Percentiles rank a stretch among this genome's conserved stretches.
Conservation (phyloP, 495 filamentous ascomycete genomes). For the Platismatia glauca region DNA sequence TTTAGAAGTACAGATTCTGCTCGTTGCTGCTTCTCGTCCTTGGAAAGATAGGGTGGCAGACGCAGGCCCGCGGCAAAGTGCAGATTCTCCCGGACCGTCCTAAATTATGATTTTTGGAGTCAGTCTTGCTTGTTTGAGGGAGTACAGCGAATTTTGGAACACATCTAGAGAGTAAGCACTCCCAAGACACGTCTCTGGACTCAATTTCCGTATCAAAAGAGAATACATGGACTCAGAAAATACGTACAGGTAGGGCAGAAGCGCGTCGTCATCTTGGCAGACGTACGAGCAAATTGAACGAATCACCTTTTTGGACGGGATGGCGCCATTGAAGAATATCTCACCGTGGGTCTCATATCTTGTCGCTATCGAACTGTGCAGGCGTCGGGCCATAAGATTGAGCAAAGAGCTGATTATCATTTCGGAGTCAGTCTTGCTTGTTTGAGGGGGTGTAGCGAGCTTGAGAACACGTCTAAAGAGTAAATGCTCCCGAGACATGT, state of each 20-base stretch:
- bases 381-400: conserved; percentile 56
- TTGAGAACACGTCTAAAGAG: too few species aligned
- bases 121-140: too few species aligned
- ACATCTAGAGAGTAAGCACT: too few species aligned
- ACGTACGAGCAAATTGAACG: conserved; percentile 65
- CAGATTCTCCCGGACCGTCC: conserved; percentile 64
- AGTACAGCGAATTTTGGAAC: too few species aligned
- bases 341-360: conserved; percentile 47
- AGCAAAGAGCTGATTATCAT: too few species aligned
- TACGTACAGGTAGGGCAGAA: conserved; percentile 65
- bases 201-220: too few species aligned
- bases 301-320: conserved; percentile 54
- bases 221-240: too few species aligned
- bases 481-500: too few species aligned
- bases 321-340: conserved; percentile 58
- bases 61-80: conserved; percentile 58
- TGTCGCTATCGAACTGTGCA: conserved; percentile 47
- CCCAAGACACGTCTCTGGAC: too few species aligned
- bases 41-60: conserved; percentile 58
- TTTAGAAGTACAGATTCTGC: conserved; percentile 64
- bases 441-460: too few species aligned
- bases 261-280: conserved; percentile 65
- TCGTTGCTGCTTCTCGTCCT: conserved; percentile 50
- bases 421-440: too few species aligned
- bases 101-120: too few species aligned